Conservation (phyloP, 2,329 filamentous ascomycete genomes). For the Colletotrichum lindemuthianum region DNA sequence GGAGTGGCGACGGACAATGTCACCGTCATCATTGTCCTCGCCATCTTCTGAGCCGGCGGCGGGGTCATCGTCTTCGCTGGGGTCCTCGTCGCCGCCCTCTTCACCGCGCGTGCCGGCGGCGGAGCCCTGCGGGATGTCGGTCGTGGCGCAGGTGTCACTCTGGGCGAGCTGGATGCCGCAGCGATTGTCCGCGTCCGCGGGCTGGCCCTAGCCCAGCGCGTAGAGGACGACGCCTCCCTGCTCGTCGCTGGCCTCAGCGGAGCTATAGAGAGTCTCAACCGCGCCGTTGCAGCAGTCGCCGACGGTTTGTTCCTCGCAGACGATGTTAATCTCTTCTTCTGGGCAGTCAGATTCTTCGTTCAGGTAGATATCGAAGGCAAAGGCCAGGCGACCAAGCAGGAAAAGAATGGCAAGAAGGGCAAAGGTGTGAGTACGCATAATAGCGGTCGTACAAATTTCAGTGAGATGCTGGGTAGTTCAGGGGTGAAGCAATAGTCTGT, state of each 20-base stretch:
- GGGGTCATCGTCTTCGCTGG: background rate
- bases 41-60: background rate
- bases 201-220: too few species aligned
- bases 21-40: background rate
- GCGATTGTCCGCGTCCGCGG: too few species aligned
- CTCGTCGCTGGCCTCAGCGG: too few species aligned
- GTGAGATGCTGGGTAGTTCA: too few species aligned
- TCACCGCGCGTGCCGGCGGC: background rate
- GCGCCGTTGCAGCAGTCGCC: background rate
- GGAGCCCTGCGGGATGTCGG: too few species aligned
- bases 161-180: too few species aligned
- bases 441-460: too few species aligned
- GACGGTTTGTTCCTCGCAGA: background rate
- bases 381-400: background rate
- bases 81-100: background rate
- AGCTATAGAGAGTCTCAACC: background rate
- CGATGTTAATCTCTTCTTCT: background rate
- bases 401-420: background rate
- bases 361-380: conserved; percentile 4
- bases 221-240: too few species aligned
- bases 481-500: too few species aligned
- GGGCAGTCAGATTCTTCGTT: background rate
- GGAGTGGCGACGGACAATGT: background rate
- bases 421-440: background rate
- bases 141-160: too few species aligned